These are phyloP conservation scores for Aspergillus steynii DNA, from an alignment of 495 filamentous ascomycete genomes.

Conservation along the genomic window DNA sequence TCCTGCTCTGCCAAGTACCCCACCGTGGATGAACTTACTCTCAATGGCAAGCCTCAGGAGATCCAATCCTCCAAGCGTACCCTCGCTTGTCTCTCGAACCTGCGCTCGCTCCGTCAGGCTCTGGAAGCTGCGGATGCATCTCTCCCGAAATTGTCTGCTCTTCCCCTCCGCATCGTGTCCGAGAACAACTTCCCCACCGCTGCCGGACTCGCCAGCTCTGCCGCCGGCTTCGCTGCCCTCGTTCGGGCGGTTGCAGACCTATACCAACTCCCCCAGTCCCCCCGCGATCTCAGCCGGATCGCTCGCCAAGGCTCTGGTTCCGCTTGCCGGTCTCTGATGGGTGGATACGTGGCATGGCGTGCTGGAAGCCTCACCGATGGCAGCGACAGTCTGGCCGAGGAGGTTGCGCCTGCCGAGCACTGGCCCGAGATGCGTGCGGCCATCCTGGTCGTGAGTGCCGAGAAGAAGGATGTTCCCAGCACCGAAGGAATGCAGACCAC, in stretches of 20 bases:
- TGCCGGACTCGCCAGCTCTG: constrained; percentile 89
- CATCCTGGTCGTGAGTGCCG: constrained; percentile 84
- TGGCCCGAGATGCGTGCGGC: constrained; percentile 95
- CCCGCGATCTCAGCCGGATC: constrained; percentile 79
- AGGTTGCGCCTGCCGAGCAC: constrained; percentile 81
- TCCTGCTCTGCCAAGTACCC: constrained; percentile 80
- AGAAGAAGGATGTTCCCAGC: constrained; percentile 90
- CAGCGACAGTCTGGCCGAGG: constrained; percentile 77
- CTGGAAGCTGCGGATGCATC: constrained; percentile 71
- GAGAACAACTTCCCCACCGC: constrained; percentile 99
- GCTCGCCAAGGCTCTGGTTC: constrained; percentile 95
- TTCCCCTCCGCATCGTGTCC: constrained; percentile 78
- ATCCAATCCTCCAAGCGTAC: constrained; percentile 79
- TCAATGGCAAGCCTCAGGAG: constrained; percentile 82
- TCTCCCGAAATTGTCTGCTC: constrained; percentile 72
- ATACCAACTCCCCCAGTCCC: constrained; percentile 76
- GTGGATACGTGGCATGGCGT: constrained; percentile 94
- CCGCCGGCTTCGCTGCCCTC: constrained; percentile 92
- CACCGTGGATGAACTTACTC: constrained; percentile 68
- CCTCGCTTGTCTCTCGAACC: constrained; percentile 83
- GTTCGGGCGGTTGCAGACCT: constrained; percentile 91
- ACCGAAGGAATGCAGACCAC: constrained; percentile 97
- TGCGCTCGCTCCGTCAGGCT: constrained; percentile 70
- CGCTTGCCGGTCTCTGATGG: constrained; percentile 87
- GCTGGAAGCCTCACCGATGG: constrained; percentile 72